Conservation (phyloP, 2,329 filamentous ascomycete genomes). For the Tolypocladium tropicale region DNA sequence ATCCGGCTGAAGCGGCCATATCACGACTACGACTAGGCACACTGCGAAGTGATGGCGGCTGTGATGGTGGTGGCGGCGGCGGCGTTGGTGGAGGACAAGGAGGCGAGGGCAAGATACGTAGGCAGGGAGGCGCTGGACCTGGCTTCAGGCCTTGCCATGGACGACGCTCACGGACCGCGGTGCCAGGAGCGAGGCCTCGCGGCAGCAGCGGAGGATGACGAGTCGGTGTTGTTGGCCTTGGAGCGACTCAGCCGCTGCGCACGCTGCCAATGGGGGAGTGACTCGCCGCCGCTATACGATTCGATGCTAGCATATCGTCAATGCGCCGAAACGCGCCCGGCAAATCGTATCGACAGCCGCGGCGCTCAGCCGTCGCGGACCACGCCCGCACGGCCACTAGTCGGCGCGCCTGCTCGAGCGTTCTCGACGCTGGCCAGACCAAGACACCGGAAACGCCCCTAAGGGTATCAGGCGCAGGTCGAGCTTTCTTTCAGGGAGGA, state of each 20-base stretch:
- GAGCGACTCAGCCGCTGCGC: neutral
- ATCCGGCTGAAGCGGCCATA: neutral
- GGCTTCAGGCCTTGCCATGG: neutral
- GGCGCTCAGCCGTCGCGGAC: neutral
- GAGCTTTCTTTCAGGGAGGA: too few species aligned
- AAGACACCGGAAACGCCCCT: neutral
- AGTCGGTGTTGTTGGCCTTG: neutral
- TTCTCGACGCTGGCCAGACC: neutral
- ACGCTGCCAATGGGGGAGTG: neutral
- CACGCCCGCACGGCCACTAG: too few species aligned
- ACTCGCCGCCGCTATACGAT: neutral
- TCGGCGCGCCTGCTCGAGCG: too few species aligned
- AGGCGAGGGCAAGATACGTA: too few species aligned
- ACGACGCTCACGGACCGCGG: neutral
- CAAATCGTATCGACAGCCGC: neutral
- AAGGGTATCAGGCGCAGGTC: neutral
- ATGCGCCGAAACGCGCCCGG: neutral
- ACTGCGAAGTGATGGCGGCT: neutral
- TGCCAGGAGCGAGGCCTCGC: too few species aligned
- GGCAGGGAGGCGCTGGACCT: neutral
- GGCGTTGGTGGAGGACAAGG: too few species aligned
- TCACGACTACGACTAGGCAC: too few species aligned
- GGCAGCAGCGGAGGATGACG: too few species aligned
- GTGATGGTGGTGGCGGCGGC: neutral
- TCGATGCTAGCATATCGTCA: neutral